phyloP scores from a whole-genome alignment of 331 rosid species.

The Cydonia oblonga region DNA sequence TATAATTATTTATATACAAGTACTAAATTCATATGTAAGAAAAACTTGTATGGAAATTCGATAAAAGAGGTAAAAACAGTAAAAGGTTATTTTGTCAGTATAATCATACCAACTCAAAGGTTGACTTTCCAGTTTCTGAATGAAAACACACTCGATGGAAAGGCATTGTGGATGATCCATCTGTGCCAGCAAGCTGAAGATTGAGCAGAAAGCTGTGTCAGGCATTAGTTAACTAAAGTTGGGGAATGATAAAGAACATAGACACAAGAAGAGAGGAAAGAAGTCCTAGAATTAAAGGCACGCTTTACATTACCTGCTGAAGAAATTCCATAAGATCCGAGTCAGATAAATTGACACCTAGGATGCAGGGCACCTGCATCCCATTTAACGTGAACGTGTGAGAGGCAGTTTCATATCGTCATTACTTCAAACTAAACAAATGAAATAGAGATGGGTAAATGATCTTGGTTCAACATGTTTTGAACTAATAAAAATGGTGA shows the following conservation, averaged over 20 bases:
- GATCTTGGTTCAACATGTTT: background rate
- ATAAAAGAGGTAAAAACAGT: no score
- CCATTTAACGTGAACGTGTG: background rate
- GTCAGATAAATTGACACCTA: slow-evolving; percentile 72
- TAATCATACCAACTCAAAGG: no score
- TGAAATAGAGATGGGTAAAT: background rate
- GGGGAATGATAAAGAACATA: slow-evolving; percentile 2
- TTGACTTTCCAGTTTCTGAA: no score
- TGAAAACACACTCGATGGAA: no score
- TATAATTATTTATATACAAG: no score
- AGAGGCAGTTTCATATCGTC: background rate
- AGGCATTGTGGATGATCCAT: no score
- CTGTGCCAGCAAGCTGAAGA: no score
- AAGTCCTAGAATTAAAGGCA: background rate
- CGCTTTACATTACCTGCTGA: slow-evolving; percentile 91
- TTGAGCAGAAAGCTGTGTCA: no score
- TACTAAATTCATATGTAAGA: no score
- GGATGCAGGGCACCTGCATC: slow-evolving; percentile 78
- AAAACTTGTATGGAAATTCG: no score
- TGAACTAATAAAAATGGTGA: background rate
- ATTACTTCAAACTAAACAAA: background rate
- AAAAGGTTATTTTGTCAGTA: no score
- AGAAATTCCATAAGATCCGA: slow-evolving; percentile 85
- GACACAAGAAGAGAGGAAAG: background rate
- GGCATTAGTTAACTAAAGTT: no score